These are phyloP conservation scores for Saraca asoca DNA, from an alignment of 331 rosid species.

Conservation along the genomic window DNA sequence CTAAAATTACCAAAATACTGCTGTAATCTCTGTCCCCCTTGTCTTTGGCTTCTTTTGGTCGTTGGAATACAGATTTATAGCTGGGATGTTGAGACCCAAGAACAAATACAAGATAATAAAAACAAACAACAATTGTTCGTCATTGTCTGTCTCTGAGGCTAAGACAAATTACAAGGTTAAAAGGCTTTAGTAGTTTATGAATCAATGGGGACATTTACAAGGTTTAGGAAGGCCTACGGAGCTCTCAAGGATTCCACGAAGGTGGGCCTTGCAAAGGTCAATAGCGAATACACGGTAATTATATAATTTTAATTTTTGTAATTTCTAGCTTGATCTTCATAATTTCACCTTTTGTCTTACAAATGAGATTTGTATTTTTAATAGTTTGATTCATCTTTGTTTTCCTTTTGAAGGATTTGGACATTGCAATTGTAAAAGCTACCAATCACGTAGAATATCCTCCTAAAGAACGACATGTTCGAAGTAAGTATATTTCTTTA, in stretches of 20 bases:
- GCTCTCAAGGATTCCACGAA: conserved; percentile 93
- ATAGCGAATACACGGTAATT: conserved; percentile 84
- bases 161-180: background rate
- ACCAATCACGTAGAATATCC: conserved; percentile 88
- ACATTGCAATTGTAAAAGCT: conserved; percentile 90
- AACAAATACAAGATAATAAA: conserved; percentile 27
- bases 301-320: background rate
- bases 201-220: conserved; percentile 79
- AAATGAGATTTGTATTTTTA: background rate
- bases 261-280: conserved; percentile 97
- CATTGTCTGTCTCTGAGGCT: conserved; percentile 41
- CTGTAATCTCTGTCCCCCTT: background rate
- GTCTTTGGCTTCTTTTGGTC: conserved; percentile 39
- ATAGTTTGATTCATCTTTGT: conserved; percentile 28
- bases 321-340: background rate
- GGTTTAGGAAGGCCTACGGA: conserved; percentile 87
- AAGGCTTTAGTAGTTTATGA: background rate
- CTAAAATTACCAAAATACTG: conserved; percentile 39
- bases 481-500: conserved; percentile 59
- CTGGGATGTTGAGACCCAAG: conserved; percentile 32
- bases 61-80: conserved; percentile 46
- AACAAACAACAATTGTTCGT: conserved; percentile 37
- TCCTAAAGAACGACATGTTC: conserved; percentile 93
- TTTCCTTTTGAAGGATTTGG: conserved; percentile 68
- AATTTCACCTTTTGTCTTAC: background rate